phyloP scores from a whole-genome alignment of 2,329 filamentous ascomycete species.

The Colletotrichum chrysophilum region DNA sequence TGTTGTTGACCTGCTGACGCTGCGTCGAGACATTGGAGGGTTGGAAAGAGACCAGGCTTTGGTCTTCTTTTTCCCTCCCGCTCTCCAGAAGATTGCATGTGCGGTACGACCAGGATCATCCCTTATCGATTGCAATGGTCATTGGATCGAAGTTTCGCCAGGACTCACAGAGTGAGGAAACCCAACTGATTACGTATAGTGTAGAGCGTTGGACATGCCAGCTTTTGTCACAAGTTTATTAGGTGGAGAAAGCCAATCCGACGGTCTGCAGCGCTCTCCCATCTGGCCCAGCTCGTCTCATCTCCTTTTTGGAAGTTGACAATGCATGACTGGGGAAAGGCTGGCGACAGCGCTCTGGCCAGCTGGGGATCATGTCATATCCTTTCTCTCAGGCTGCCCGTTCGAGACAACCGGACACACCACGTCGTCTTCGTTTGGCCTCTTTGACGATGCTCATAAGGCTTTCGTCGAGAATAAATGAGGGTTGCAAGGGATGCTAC shows the following conservation, averaged over 20 bases:
- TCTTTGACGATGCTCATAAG: not conserved
- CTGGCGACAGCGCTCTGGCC: not conserved
- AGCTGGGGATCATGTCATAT: not conserved
- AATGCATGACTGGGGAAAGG: not conserved
- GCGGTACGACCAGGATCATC: not conserved
- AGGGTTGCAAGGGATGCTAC: conserved; percentile 12
- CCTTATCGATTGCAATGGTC: not conserved
- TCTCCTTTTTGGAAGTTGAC: not conserved
- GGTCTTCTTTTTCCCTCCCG: not conserved
- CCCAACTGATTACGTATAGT: not conserved
- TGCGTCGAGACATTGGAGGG: not conserved
- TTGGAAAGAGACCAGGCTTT: not conserved
- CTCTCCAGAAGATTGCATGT: not conserved
- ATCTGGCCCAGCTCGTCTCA: conserved; percentile 13
- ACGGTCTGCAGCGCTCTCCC: not conserved
- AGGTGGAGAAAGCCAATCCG: conserved; percentile 17
- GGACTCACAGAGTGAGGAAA: not conserved
- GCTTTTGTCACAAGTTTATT: conserved; percentile 22
- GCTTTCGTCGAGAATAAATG: conserved; percentile 12
- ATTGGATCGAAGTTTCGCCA: conserved; percentile 8
- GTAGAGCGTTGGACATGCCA: not conserved
- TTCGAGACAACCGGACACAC: not conserved
- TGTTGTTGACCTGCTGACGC: not conserved
- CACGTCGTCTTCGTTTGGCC: not conserved
- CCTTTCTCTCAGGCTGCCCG: not conserved